A percentile compares a stretch with the other conserved stretches of the same genome.
Conservation (phyloP, 2,329 filamentous ascomycete genomes). For the Stagonosporopsis vannaccii region DNA sequence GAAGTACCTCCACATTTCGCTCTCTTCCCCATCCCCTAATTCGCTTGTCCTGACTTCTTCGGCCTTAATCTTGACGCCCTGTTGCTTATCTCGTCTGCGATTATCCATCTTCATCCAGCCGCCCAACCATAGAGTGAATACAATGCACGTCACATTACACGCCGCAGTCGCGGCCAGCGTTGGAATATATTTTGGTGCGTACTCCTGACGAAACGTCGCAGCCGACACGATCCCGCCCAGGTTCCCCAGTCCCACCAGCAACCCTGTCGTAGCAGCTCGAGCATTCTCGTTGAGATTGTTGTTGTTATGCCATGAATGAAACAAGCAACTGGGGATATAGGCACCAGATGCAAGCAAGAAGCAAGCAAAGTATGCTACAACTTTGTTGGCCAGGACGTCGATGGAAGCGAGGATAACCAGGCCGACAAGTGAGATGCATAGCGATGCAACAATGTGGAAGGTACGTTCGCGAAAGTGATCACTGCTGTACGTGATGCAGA, state of each 20-base stretch:
- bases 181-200: constrained; percentile 59
- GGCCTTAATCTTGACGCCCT: constrained; percentile 46
- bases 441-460: constrained; percentile 54
- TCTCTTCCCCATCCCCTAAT: constrained; percentile 50
- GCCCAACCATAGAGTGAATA: constrained; percentile 50
- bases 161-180: constrained; percentile 55
- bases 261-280: constrained; percentile 57
- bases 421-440: constrained; percentile 53
- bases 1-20: constrained; percentile 50
- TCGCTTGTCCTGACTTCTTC: constrained; percentile 52
- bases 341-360: constrained; percentile 57
- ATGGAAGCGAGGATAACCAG: constrained; percentile 56
- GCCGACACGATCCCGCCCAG: constrained; percentile 56
- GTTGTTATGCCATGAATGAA: constrained; percentile 62
- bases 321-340: constrained; percentile 58
- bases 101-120: constrained; percentile 59
- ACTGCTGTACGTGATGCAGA: too few relatives aligned
- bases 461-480: too few relatives aligned
- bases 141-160: constrained; percentile 55
- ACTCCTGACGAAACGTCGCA: constrained; percentile 57
- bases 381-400: constrained; percentile 52
- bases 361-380: constrained; percentile 59
- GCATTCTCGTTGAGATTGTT: constrained; percentile 61
- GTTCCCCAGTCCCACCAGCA: constrained; percentile 59
- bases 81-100: constrained; percentile 47